phyloP scores from a whole-genome alignment of 352 stramenopile species.

The Elongisporangium anandrum region DNA sequence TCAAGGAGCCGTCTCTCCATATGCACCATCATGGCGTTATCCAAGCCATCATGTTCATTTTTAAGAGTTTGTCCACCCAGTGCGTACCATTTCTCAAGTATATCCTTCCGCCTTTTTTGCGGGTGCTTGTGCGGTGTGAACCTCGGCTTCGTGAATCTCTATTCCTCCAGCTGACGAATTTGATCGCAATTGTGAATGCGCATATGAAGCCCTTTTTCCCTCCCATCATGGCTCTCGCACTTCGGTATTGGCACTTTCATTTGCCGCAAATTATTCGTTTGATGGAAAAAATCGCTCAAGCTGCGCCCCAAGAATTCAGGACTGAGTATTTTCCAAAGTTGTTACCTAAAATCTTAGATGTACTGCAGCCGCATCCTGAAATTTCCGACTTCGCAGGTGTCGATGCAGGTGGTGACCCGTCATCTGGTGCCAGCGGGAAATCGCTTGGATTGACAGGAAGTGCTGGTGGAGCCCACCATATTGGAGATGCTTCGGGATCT shows the following conservation, averaged over 20 bases:
- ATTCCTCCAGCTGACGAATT: conserved; percentile 94
- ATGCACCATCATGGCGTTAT: conserved; percentile 96
- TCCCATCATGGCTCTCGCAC: conserved; percentile 94
- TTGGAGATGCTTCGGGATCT: conserved; percentile 9
- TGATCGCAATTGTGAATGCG: conserved; percentile 95
- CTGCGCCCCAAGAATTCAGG: conserved; percentile 73
- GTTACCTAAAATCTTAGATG: conserved; percentile 84
- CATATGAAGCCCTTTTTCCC: conserved; percentile 96
- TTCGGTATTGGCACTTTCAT: conserved; percentile 96
- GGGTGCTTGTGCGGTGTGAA: conserved; percentile 90
- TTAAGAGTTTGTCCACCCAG: conserved; percentile 93
- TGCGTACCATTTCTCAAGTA: conserved; percentile 96
- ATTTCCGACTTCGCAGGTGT: conserved; percentile 53
- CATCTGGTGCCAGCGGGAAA: conserved; percentile 5
- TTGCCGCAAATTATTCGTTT: conserved; percentile 94
- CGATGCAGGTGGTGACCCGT: conserved; percentile 17
- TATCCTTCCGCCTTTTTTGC: conserved; percentile 97
- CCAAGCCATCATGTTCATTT: conserved; percentile 99
- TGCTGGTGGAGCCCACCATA: conserved; percentile 4
- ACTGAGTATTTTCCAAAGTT: conserved; percentile 85
- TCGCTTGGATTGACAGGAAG: conserved; percentile 23
- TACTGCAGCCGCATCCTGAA: conserved; percentile 78
- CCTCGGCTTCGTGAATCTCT: conserved; percentile 92
- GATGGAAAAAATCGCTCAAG: conserved; percentile 88
- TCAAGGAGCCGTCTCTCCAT: conserved; percentile 94